phyloP scores from a whole-genome alignment of 148 eudicot genomes.

The Drosera capensis region DNA sequence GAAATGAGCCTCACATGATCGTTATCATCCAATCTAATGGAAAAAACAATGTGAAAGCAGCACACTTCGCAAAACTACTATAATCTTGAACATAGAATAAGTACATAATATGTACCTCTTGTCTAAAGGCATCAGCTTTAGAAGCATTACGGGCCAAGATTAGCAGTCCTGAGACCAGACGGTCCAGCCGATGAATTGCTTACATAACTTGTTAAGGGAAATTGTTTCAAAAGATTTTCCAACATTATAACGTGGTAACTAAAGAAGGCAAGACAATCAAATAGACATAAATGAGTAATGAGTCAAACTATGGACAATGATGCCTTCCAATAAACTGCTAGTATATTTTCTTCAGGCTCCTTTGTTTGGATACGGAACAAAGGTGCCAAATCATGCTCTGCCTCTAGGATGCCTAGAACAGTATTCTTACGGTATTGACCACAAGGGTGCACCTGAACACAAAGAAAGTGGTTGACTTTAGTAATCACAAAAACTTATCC shows the following conservation, averaged over 20 bases:
- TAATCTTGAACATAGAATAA: not conserved
- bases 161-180: slow-evolving; percentile 91
- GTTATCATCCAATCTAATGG: not conserved
- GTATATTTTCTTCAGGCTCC: not conserved
- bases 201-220: slow-evolving; percentile 30
- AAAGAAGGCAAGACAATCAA: not conserved
- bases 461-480: slow-evolving; percentile 4
- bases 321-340: slow-evolving; percentile 1
- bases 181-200: slow-evolving; percentile 94
- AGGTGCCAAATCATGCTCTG: slow-evolving; percentile 78
- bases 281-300: not conserved
- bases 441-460: slow-evolving; percentile 77
- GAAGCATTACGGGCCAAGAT: slow-evolving; percentile 82
- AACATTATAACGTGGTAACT: not conserved
- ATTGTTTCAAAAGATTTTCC: not conserved
- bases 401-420: slow-evolving; percentile 84
- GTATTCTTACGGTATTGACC: slow-evolving; percentile 98
- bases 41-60: not conserved
- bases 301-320: slow-evolving; percentile 1
- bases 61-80: not conserved
- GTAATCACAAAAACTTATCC: not conserved
- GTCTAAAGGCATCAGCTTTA: slow-evolving; percentile 76
- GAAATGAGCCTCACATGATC: not conserved
- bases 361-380: slow-evolving; percentile 67
- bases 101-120: slow-evolving; percentile 39